Evolutionary conservation across 2,329 filamentous ascomycete species (phyloP).

Genomic region (Xylaria sp.): DNA sequence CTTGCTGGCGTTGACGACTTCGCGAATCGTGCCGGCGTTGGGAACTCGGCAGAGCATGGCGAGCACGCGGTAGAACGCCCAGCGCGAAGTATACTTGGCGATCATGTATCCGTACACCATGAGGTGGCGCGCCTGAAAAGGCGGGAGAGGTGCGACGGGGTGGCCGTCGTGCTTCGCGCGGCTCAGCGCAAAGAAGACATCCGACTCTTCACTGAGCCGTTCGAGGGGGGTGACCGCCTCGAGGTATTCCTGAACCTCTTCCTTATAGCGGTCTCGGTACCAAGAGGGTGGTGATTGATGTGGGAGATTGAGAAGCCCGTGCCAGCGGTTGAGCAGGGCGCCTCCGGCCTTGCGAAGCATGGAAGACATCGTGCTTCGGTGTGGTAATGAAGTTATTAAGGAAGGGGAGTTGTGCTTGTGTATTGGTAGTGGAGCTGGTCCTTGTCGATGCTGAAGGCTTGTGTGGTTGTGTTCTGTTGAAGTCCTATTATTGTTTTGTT

Average conservation of each 20-base stretch:
- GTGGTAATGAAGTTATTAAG: background rate
- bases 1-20: conserved; percentile 42
- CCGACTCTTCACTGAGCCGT: background rate
- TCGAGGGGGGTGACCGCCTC: conserved; percentile 26
- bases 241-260: conserved; percentile 36
- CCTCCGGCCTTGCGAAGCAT: background rate
- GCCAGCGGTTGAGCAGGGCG: conserved; percentile 14
- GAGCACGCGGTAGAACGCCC: conserved; percentile 37
- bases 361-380: too few relatives aligned
- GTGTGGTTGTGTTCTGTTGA: too few relatives aligned
- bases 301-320: conserved; percentile 25
- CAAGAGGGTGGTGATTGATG: conserved; percentile 33
- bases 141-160: conserved; percentile 29
- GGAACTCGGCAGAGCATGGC: conserved; percentile 31
- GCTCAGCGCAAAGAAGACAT: conserved; percentile 3
- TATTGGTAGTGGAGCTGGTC: background rate
- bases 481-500: too few relatives aligned
- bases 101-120: conserved; percentile 39
- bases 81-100: conserved; percentile 39
- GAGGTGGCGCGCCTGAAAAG: conserved; percentile 22
- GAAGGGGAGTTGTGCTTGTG: background rate
- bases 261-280: conserved; percentile 37
- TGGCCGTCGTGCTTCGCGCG: conserved; percentile 19
- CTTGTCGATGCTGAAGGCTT: background rate
- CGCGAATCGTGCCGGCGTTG: conserved; percentile 30